These are phyloP conservation scores for Penicillium ochrochloron DNA, from an alignment of 495 filamentous ascomycete species.

Conservation along the genomic window DNA sequence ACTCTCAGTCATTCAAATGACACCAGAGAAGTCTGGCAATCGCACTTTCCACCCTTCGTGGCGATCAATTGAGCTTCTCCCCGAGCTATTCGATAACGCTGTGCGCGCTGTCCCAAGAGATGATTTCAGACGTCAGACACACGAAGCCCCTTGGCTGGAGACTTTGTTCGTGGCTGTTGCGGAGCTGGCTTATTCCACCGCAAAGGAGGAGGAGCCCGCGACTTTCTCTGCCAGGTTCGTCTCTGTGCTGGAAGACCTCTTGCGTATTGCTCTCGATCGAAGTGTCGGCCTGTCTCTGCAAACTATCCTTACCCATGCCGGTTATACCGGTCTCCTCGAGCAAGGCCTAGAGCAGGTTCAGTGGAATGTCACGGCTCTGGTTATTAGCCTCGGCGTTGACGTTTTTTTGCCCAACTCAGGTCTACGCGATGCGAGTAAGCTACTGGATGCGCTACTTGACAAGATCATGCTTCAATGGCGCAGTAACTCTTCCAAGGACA, in stretches of 20 bases:
- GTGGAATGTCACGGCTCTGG: constrained; percentile 65
- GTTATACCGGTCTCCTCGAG: constrained; percentile 49
- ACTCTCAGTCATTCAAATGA: constrained; percentile 18
- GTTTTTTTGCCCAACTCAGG: constrained; percentile 66
- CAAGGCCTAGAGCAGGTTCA: constrained; percentile 47
- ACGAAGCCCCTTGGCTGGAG: constrained; percentile 70
- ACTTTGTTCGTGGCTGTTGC: constrained; percentile 62
- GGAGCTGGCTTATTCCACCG: constrained; percentile 47
- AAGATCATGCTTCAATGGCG: constrained; percentile 47
- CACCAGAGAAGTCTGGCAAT: constrained; percentile 7
- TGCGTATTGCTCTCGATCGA: constrained; percentile 47
- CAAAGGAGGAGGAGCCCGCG: constrained; percentile 39
- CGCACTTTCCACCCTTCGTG: constrained; percentile 31
- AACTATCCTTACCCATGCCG: constrained; percentile 49
- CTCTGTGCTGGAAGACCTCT: constrained; percentile 43
- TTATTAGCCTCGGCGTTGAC: constrained; percentile 69
- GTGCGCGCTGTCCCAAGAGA: constrained; percentile 57
- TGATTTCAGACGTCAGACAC: constrained; percentile 56
- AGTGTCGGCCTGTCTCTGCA: constrained; percentile 50
- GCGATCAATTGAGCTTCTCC: constrained; percentile 36
- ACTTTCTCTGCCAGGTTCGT: constrained; percentile 43
- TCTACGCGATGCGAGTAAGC: constrained; percentile 42
- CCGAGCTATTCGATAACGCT: constrained; percentile 50
- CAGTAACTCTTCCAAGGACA: constrained; percentile 13
- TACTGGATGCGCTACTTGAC: constrained; percentile 48